These are phyloP conservation scores for Suillus plorans DNA, from an alignment of 768 basidiomycete genomes.

Conservation along the genomic window DNA sequence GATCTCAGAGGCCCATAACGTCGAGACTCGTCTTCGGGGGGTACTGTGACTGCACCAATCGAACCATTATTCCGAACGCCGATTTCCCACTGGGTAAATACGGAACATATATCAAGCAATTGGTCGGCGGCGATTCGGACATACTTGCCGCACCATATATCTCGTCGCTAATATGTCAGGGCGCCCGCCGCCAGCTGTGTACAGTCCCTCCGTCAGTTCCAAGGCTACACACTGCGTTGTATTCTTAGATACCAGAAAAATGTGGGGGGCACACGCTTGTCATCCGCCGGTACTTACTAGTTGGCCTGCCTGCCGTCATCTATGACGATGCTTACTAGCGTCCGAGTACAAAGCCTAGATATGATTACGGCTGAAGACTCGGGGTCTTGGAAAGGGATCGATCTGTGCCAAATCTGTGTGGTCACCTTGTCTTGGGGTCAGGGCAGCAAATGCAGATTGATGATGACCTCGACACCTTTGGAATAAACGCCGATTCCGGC, in stretches of 20 bases:
- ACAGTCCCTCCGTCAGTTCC: too few species aligned
- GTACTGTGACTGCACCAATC: background rate
- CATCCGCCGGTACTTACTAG: background rate
- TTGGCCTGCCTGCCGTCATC: background rate
- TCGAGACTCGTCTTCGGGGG: background rate
- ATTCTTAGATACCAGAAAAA: background rate
- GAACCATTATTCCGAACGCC: background rate
- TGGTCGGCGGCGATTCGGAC: background rate
- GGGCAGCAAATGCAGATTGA: constrained; percentile 4
- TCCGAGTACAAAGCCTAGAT: background rate
- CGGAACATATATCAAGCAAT: background rate
- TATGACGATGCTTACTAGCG: background rate
- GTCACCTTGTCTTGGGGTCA: background rate
- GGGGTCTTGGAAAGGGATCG: constrained; percentile 1
- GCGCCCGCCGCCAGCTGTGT: too few species aligned
- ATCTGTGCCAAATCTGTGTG: background rate
- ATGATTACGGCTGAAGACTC: background rate
- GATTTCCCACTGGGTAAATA: background rate
- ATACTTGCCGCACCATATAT: background rate
- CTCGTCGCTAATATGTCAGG: background rate
- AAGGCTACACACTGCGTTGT: background rate
- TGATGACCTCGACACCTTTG: constrained; percentile 1
- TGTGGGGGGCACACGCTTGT: background rate
- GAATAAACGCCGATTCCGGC: constrained; percentile 1
- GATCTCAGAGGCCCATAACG: background rate